Evolutionary conservation across 2,329 filamentous ascomycete genomes (phyloP).

Genomic region (Cadophora malorum): DNA sequence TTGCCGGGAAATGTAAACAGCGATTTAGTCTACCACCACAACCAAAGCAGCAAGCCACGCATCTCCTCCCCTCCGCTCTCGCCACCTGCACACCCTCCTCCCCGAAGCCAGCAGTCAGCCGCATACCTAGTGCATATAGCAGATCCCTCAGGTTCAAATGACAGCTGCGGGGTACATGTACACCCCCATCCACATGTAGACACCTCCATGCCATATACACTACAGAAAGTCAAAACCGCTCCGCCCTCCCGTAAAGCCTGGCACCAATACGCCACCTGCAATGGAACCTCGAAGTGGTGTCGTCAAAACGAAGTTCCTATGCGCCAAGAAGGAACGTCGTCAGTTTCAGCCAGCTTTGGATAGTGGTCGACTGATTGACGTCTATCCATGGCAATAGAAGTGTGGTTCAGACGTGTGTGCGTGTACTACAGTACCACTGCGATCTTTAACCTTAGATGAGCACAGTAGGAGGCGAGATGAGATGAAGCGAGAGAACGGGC

Average conservation of each 20-base stretch:
- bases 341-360: not conserved
- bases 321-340: not conserved
- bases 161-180: slow-evolving; percentile 6
- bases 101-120: slow-evolving; percentile 12
- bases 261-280: not conserved
- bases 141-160: not conserved
- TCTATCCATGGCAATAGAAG: not conserved
- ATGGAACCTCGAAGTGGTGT: no score
- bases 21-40: not conserved
- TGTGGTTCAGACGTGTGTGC: not conserved
- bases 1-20: not conserved
- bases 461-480: not conserved
- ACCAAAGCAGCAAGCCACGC: not conserved
- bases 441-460: not conserved
- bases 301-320: no score
- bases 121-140: not conserved
- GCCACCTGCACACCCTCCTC: not conserved
- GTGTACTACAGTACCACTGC: not conserved
- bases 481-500: not conserved
- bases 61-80: not conserved
- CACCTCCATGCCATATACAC: not conserved
- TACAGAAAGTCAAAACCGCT: not conserved
- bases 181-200: not conserved
- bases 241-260: not conserved
- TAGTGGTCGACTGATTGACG: not conserved